Base-by-base conservation (phyloP, 768 basidiomycete species). In the Lentinula aciculospora region DNA sequence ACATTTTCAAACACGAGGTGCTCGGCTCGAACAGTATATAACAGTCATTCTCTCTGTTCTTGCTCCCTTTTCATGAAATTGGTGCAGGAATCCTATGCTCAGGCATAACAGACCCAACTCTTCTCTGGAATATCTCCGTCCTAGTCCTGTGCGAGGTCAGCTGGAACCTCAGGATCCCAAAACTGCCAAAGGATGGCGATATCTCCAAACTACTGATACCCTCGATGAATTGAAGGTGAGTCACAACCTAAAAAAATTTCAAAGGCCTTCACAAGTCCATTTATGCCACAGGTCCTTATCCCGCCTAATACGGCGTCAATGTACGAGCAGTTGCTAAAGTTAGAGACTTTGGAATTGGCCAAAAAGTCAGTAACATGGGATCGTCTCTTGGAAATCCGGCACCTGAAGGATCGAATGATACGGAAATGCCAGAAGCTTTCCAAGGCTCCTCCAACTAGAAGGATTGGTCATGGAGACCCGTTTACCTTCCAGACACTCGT, bases 401-500 rank as follows among this genome's bases (percentile, higher is more conserved):
- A 83, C 61, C 75, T 90, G 64, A 90, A 90, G 73, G 88, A 90
- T 67, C 81, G 88, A 58, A 88, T 89, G 87, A 83, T 89, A 61
- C 84, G 87, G 68, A 90, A 89, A 65, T 89, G 86, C 66, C 82
- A 83, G 62, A 81, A 84, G 56, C 71, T 89, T 44, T 79, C 81
- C 45, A 82, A 78, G 61, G 69, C 69, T 56, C 71, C 78, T 12
- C 66, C 74, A 29, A 67, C 72, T 27, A 75, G 69, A 42, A 69
- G 74, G 56, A 62, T 73, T 53, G 70, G 72, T 19, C 64, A 66
- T n/a, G 67, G 74, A 50, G 68, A 75, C 32, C 68, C 69, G 17
- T 71, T 75, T 54, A 73, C 79, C 31, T 89, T 88, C 69, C 82
- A 84, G 60, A 85, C 85, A 10, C 71, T 88, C 37, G 76, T 86